Evolutionary conservation across 2,329 filamentous ascomycete species (phyloP).

Genomic region (Neofusicoccum parvum): DNA sequence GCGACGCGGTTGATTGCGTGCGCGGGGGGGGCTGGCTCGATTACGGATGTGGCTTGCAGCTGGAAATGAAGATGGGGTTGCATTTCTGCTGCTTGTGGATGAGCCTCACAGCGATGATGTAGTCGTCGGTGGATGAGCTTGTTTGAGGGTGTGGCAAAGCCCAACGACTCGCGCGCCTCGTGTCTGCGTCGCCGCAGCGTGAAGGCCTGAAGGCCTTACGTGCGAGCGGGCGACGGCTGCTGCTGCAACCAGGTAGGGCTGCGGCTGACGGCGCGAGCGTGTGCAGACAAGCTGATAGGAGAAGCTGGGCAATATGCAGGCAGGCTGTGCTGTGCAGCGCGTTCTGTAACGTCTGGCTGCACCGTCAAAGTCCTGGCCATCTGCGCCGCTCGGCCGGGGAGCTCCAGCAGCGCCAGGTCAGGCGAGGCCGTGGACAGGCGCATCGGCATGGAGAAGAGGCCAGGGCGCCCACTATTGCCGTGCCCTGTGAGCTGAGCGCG

Average conservation of each 20-base stretch:
- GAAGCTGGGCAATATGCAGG: not conserved
- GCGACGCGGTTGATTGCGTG: constrained; percentile 10
- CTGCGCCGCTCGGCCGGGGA: not conserved
- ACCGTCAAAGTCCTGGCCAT: not conserved
- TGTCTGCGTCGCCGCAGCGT: not conserved
- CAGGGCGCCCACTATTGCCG: not conserved
- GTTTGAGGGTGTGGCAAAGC: not conserved
- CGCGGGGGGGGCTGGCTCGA: not conserved
- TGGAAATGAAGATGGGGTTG: constrained; percentile 1
- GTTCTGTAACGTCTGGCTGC: not conserved
- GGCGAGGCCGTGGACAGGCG: not conserved
- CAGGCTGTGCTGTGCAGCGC: constrained; percentile 3
- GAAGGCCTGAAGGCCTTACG: not conserved
- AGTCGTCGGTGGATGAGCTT: not conserved
- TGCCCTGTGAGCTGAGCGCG: not conserved
- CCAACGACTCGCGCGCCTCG: not conserved
- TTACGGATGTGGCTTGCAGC: constrained; percentile 12
- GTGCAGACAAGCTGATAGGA: not conserved
- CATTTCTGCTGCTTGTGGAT: not conserved
- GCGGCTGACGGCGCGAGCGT: not conserved
- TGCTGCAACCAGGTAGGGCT: not conserved
- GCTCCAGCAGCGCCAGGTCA: not conserved
- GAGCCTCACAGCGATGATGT: constrained; percentile 6
- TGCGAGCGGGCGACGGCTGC: not conserved
- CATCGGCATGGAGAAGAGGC: constrained; percentile 6